Evolutionary conservation across 1,284 basidiomycete genomes (phyloP), one percentile per base, ranked within the genome.

Genomic region (Taiwanofungus camphoratus): DNA sequence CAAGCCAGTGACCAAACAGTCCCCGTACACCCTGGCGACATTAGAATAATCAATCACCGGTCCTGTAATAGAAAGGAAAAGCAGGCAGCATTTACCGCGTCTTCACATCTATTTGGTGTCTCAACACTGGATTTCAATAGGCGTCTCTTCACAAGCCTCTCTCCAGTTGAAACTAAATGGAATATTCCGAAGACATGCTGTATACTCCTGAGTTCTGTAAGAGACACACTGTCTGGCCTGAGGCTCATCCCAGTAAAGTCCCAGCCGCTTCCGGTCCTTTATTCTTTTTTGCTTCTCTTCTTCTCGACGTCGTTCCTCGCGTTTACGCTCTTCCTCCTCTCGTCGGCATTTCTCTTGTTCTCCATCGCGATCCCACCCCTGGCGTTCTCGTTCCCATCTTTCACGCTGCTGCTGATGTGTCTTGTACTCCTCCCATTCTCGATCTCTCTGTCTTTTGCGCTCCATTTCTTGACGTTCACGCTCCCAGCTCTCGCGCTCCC

Each of bases 1-100:
- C 39, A 12, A 39, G 41, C 54, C 56, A 59, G 26, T 43, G 45
- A 3, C 51, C 56, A 11, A 47, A 44, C 9, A 54, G 41, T 2
- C 50, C 49, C 12, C 33, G 42, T 33, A 27, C 43, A 19, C 31
- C 36, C 47, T 45, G 35, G 3, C 7, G 11, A 12, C 27, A 20
- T 12, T 5, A 22, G 12, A 20, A 11, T n/a, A 32, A 22, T 39
- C 1, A 15, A 6, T 31, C 13, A 40, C n/a, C n/a, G 5, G 32
- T 36, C 22, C n/a, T 13, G 19, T 29, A 20, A 29, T 27, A 3
- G n/a, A 3, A 3, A n/a, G 8, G 20, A 33, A 24, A 20, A 19
- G 11, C 16, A n/a, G n/a, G n/a, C n/a, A n/a, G 13, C 13, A 44
- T 27, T 30, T 16, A 41, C 39, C 19, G 30, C 11, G n/a, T 36